These are phyloP conservation scores for Parasarocladium wereldwijsianum DNA, from an alignment of 2,329 filamentous ascomycete genomes.

Conservation along the genomic window DNA sequence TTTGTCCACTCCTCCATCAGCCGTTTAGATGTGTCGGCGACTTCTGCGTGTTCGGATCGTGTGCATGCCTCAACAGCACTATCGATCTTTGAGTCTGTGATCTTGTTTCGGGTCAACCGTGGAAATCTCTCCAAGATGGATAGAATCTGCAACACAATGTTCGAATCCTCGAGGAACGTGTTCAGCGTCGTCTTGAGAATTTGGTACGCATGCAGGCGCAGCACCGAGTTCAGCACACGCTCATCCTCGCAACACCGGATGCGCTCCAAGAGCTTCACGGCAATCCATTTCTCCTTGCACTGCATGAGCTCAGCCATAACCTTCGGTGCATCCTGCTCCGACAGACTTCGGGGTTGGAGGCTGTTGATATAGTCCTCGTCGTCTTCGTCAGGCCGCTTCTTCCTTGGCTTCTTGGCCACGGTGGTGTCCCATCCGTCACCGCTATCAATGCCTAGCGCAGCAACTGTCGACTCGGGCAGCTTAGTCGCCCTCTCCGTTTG, in stretches of 20 bases:
- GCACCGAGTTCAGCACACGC: slow-evolving; percentile 71
- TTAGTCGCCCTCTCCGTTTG: slow-evolving; percentile 94
- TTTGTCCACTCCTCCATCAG: slow-evolving; percentile 79
- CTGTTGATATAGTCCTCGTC: slow-evolving; percentile 95
- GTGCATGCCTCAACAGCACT: slow-evolving; percentile 57
- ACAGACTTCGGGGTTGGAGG: slow-evolving; percentile 62
- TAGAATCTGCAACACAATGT: slow-evolving; percentile 77
- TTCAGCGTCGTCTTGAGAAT: slow-evolving; percentile 79
- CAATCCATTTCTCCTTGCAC: slow-evolving; percentile 99
- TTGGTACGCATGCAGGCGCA: slow-evolving; percentile 94
- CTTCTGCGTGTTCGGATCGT: slow-evolving; percentile 55
- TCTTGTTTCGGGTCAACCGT: slow-evolving; percentile 89
- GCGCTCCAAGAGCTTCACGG: slow-evolving; percentile 80
- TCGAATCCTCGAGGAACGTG: slow-evolving; percentile 77
- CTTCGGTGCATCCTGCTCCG: slow-evolving; percentile 75
- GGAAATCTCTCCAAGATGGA: slow-evolving; percentile 82
- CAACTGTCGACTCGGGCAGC: slow-evolving; percentile 74
- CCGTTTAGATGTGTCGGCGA: slow-evolving; percentile 54
- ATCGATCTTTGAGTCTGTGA: slow-evolving; percentile 91
- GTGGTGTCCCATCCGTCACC: slow-evolving; percentile 83
- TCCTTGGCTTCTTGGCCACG: slow-evolving; percentile 77
- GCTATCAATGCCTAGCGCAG: slow-evolving; percentile 90
- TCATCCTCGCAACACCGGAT: slow-evolving; percentile 82
- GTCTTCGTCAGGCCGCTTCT: slow-evolving; percentile 82
- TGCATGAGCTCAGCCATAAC: slow-evolving; percentile 96